Conservation (phyloP, 805 yeast genomes). For the Saccharomycopsis sp. region DNA sequence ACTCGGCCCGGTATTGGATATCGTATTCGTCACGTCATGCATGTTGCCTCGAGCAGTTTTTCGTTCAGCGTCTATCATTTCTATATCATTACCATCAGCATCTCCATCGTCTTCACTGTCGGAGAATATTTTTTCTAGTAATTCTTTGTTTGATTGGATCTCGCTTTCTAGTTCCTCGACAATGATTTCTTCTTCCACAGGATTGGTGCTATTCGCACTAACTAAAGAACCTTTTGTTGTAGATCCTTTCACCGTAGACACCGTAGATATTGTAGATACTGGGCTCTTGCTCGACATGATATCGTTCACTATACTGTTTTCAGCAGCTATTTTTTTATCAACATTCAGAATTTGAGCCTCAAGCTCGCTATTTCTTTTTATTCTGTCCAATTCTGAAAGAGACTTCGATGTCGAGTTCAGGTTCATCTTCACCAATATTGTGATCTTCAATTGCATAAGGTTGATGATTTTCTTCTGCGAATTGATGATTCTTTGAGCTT, state of each 20-base stretch:
- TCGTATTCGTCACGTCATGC: neutral
- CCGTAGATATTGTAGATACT: too few species aligned
- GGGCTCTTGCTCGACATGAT: too few species aligned
- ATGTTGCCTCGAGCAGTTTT: neutral
- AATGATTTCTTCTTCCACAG: neutral
- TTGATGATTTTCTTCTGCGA: conserved; percentile 11
- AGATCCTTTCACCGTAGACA: too few species aligned
- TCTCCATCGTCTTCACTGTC: neutral
- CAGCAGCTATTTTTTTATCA: conserved; percentile 2
- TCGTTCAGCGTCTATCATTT: neutral
- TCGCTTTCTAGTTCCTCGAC: neutral
- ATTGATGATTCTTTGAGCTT: neutral
- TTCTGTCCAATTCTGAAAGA: conserved; percentile 18
- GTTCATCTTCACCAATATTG: conserved; percentile 7
- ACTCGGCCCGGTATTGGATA: too few species aligned
- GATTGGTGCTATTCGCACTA: too few species aligned
- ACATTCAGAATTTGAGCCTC: neutral
- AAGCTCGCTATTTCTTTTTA: conserved; percentile 7
- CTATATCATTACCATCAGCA: neutral
- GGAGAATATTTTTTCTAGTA: neutral
- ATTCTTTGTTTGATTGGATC: neutral
- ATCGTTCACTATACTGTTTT: neutral
- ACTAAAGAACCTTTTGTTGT: too few species aligned
- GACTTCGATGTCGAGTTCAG: conserved; percentile 15
- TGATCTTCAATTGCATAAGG: conserved; percentile 10